Conservation (phyloP, 2,329 filamentous ascomycete genomes). For the Fusarium duplospermum region DNA sequence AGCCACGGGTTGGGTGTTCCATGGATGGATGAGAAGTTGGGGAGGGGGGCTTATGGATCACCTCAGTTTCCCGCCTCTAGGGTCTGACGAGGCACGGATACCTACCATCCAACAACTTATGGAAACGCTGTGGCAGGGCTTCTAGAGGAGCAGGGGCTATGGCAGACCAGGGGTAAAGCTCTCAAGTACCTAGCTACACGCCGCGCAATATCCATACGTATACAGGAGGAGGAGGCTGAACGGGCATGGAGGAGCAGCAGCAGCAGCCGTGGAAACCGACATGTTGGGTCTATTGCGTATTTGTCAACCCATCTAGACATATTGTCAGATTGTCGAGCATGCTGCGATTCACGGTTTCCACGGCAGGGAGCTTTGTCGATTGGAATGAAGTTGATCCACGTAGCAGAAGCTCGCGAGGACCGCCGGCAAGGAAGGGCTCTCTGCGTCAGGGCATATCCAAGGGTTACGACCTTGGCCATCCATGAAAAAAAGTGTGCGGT, state of each 20-base stretch:
- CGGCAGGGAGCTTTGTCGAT: slow-evolving; percentile 13
- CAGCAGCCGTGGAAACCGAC: not conserved
- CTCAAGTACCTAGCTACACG: slow-evolving; percentile 4
- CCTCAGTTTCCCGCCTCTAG: slow-evolving; percentile 8
- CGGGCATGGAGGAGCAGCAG: not conserved
- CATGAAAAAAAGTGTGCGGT: slow-evolving; percentile 3
- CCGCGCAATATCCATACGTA: slow-evolving; percentile 6
- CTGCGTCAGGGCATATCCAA: slow-evolving; percentile 5
- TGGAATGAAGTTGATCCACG: slow-evolving; percentile 37
- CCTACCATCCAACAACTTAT: slow-evolving; percentile 13
- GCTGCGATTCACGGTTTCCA: slow-evolving; percentile 13
- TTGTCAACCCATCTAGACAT: not conserved
- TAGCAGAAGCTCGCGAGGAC: slow-evolving; percentile 9
- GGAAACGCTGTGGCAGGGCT: slow-evolving; percentile 15
- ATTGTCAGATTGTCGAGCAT: not conserved
- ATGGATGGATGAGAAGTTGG: not conserved
- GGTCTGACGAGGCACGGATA: slow-evolving; percentile 3
- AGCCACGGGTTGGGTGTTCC: slow-evolving; percentile 20
- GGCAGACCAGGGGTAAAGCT: slow-evolving; percentile 23
- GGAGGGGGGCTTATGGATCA: slow-evolving; percentile 4
- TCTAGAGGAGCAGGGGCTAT: slow-evolving; percentile 9
- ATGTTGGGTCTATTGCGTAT: not conserved
- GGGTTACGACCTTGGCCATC: slow-evolving; percentile 19
- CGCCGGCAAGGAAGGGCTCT: slow-evolving; percentile 5
- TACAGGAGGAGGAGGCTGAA: not conserved